Conservation (phyloP, 495 filamentous ascomycete species). For the Tirmania nivea region DNA sequence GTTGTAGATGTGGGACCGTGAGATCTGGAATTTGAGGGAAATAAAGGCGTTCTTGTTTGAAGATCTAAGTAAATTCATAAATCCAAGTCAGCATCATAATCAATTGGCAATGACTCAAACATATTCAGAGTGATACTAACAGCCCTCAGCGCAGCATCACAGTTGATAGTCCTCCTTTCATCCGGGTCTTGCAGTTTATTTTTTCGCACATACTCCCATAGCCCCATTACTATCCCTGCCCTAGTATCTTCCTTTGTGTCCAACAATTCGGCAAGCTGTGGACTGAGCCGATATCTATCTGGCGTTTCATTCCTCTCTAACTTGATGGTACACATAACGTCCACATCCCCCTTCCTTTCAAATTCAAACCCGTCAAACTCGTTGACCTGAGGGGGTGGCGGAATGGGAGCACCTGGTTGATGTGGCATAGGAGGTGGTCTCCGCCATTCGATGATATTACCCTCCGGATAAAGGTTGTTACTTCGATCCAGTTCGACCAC, state of each 20-base stretch:
- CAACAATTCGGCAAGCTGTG: conserved; percentile 59
- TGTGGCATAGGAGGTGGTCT: conserved; percentile 24
- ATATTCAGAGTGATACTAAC: conserved; percentile 28
- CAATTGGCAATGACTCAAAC: neutral
- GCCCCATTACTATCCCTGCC: conserved; percentile 61
- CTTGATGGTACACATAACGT: conserved; percentile 75
- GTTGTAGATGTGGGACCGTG: conserved; percentile 48
- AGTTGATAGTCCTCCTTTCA: conserved; percentile 74
- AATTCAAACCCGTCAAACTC: conserved; percentile 88
- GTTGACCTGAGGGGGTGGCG: conserved; percentile 36
- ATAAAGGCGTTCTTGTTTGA: conserved; percentile 53
- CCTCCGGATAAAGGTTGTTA: conserved; percentile 21
- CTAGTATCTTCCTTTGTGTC: conserved; percentile 74
- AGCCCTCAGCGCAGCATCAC: conserved; percentile 56
- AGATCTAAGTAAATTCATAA: conserved; percentile 34
- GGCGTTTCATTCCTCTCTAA: conserved; percentile 66
- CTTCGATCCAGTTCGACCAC: conserved; percentile 64
- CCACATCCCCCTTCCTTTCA: conserved; percentile 77
- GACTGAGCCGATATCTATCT: conserved; percentile 60
- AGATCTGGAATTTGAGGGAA: conserved; percentile 74
- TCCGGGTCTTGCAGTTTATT: conserved; percentile 80
- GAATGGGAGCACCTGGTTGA: conserved; percentile 33
- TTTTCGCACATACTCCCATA: conserved; percentile 86
- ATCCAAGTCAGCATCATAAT: conserved; percentile 8
- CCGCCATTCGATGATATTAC: conserved; percentile 26